phyloP scores from a whole-genome alignment of 306 rosid genomes.

The Urtica urens region DNA sequence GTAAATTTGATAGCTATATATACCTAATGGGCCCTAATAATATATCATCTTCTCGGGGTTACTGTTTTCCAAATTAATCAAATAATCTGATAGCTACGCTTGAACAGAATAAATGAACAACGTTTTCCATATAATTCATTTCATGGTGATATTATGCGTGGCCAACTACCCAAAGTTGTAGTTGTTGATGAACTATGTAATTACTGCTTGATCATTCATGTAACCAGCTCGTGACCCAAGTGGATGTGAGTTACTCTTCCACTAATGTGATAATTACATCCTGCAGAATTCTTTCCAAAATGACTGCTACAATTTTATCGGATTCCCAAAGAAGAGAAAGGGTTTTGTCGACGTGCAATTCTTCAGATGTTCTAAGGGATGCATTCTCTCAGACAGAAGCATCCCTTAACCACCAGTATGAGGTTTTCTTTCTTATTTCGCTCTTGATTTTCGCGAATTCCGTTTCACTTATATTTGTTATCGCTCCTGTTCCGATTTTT shows the following conservation, averaged over 20 bases:
- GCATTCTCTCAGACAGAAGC: slow-evolving; percentile 82
- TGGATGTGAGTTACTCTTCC: slow-evolving; percentile 6
- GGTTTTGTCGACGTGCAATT: slow-evolving; percentile 57
- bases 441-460: neutral
- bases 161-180: no score
- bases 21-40: no score
- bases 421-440: slow-evolving; percentile 59
- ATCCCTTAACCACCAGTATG: slow-evolving; percentile 60
- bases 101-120: no score
- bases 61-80: no score
- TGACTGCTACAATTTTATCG: slow-evolving; percentile 50
- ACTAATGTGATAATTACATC: slow-evolving; percentile 14
- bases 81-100: no score
- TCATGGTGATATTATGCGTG: no score
- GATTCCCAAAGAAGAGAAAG: slow-evolving; percentile 65
- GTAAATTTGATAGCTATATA: no score
- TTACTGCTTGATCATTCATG: neutral
- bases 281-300: slow-evolving; percentile 73
- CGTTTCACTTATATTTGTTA: no score
- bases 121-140: no score
- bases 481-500: neutral
- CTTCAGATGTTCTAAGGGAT: slow-evolving; percentile 84
- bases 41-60: no score
- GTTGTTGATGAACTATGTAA: neutral
- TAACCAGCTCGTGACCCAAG: slow-evolving; percentile 17